Base-by-base conservation (phyloP, 805 yeast species). In the Teunomyces aglyptinius region DNA sequence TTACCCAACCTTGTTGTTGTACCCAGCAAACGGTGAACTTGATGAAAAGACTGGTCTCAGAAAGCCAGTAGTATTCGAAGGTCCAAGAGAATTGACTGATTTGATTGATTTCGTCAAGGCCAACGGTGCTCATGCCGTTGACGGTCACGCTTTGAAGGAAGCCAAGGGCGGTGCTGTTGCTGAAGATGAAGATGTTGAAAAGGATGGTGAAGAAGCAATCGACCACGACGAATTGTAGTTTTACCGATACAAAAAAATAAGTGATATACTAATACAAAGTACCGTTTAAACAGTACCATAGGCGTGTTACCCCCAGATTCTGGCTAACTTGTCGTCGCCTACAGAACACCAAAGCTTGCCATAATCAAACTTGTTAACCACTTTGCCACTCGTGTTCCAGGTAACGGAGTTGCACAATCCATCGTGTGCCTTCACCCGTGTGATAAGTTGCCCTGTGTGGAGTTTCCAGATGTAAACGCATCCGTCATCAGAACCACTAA, bases 1-100 rank as follows among this genome's bases (percentile, higher is more conserved):
- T 47, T 94, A 88, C 78, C 99, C 99, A 71, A 92, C 97, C 47
- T 73, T 94, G 58, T 78, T 86, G 63, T 78, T 92, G 48, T 94
- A 83, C 77, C 97, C 96, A 60, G 98, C 96, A 53, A 66, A 71
- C 53, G 77, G 75, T 49, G 65, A 66, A 47, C 50, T 68, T 33
- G 75, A 73, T 56, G 68, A 64, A 46, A 59, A 61, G 54, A 67
- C 75, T 28, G 77, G 77, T 32, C 52, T 72, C 52, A 71, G 76
- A 68, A 52, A 61, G 49, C 86, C 87, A 52, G 67, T 90, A 49
- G 70, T 74, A 33, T 91, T 75, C 72, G 71, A 76, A 47, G 87
- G 89, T 51, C 73, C 77, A 42, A 89, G 98, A 78, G 84, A 84
- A 42, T 69, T 89, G 47, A 89, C 86, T 58, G 71, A 77, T 26